Evolutionary conservation across 164 flowering plant genomes (phyloP), one percentile per base, ranked within the genome.

Genomic region (Nymphaea colorata): DNA sequence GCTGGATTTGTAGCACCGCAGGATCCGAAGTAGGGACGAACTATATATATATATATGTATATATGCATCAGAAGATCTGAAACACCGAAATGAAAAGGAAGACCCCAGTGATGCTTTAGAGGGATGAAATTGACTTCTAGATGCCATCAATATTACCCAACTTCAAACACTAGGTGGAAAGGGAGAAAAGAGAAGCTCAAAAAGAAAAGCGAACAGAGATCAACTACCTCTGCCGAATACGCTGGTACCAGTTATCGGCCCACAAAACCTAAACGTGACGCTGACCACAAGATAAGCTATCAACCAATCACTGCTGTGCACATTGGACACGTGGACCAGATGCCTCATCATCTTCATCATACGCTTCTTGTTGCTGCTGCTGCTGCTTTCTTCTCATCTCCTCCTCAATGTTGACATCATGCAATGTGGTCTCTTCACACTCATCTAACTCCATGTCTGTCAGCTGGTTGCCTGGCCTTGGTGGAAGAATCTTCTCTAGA

Each of bases 401-500:
- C 12, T 85, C 86, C 76, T 84, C 88, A 3, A 83, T 82, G 73
- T 84, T 80, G 45, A 86, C 88, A 70, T 84, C 88, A 60, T 79
- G 83, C 74, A 87, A 44, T 12, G 82, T 86, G 36, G 89, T 83
- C 77, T 88, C 90, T 66, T 88, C 90, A 41, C 85, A 83, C 11
- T 82, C 81, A 47, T 85, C 88, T 66, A 85, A 41, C 61, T 81
- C 87, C 86, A 82, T 84, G 12, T 64, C 80, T 11, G 86, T 63
- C 71, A 82, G 63, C 3, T 68, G 78, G 47, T 43, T 77, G 67
- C 66, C 53, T 7, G 78, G 55, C 67, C 62, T 83, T 14, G 66
- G 64, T 4, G 89, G 85, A 2, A 88, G 72, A 53, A 83, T 68
- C 2, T 67, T 72, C 76, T 81, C 78, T 62, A 88, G 41, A 2